A percentile compares a stretch with the other conserved stretches of the same genome.
Evolutionary conservation across 345 rosid genomes (phyloP).

Genomic region (Linum trigynum): DNA sequence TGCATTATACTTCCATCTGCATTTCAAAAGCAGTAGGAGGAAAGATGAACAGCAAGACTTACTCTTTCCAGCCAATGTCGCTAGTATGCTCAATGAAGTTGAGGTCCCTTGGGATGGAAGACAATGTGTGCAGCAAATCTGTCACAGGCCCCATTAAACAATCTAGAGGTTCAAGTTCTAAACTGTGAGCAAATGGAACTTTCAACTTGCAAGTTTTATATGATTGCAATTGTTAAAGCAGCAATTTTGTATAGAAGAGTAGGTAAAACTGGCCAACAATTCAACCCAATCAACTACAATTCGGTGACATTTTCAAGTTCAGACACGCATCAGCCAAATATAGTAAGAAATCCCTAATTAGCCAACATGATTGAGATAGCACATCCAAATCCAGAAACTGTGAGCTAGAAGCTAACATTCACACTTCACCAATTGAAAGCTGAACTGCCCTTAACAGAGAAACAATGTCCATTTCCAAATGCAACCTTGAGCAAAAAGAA

Average conservation of each 20-base stretch:
- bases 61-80: slow-evolving; percentile 91
- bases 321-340: too few relatives aligned
- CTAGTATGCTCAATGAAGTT: slow-evolving; percentile 85
- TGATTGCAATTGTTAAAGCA: too few relatives aligned
- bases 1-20: too few relatives aligned
- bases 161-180: background rate
- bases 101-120: slow-evolving; percentile 46
- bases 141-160: slow-evolving; percentile 11
- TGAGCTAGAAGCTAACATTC: too few relatives aligned
- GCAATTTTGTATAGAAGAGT: too few relatives aligned
- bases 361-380: too few relatives aligned
- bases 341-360: too few relatives aligned
- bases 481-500: background rate
- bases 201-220: background rate
- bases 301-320: too few relatives aligned
- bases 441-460: too few relatives aligned
- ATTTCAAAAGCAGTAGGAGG: background rate
- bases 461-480: background rate
- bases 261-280: background rate
- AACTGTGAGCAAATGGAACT: background rate
- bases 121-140: slow-evolving; percentile 61
- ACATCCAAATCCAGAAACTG: too few relatives aligned
- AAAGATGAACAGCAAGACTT: slow-evolving; percentile 18
- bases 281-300: background rate
- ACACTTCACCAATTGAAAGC: too few relatives aligned